These are phyloP conservation scores for Lepiota venenata DNA, from an alignment of 768 basidiomycete genomes.

Conservation along the genomic window DNA sequence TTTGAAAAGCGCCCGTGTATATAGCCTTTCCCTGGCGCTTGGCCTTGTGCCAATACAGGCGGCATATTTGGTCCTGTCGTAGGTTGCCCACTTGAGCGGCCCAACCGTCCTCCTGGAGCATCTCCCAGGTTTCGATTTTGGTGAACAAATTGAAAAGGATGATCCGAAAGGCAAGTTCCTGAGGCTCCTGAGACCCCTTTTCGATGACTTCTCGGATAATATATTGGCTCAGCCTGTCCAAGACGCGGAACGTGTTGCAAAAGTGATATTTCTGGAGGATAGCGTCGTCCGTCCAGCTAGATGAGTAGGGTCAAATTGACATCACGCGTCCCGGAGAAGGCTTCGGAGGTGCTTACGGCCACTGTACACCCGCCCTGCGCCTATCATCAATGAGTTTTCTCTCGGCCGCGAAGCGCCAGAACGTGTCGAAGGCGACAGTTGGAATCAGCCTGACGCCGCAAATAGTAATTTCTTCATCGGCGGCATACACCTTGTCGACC, in stretches of 20 bases:
- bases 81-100: slow-evolving; percentile 58
- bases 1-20: slow-evolving; percentile 72
- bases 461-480: slow-evolving; percentile 27
- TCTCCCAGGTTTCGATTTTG: slow-evolving; percentile 69
- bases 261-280: slow-evolving; percentile 56
- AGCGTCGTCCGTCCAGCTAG: slow-evolving; percentile 66
- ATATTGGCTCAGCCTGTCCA: slow-evolving; percentile 69
- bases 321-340: slow-evolving; percentile 1
- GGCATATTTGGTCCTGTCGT: slow-evolving; percentile 49
- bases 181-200: slow-evolving; percentile 55
- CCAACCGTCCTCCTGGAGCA: slow-evolving; percentile 49
- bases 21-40: slow-evolving; percentile 37
- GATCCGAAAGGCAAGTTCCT: slow-evolving; percentile 70
- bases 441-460: slow-evolving; percentile 36
- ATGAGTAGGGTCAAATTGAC: background rate
- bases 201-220: slow-evolving; percentile 67
- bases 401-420: slow-evolving; percentile 57
- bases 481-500: background rate
- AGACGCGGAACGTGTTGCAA: slow-evolving; percentile 73
- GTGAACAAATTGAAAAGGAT: slow-evolving; percentile 70
- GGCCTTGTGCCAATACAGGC: slow-evolving; percentile 44
- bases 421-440: slow-evolving; percentile 56
- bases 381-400: slow-evolving; percentile 54
- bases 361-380: slow-evolving; percentile 43
- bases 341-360: slow-evolving; percentile 35